Percentiles rank a stretch among this genome's conserved stretches.
Conservation (phyloP, 305 asterid species). For the Fraxinus sp. region DNA sequence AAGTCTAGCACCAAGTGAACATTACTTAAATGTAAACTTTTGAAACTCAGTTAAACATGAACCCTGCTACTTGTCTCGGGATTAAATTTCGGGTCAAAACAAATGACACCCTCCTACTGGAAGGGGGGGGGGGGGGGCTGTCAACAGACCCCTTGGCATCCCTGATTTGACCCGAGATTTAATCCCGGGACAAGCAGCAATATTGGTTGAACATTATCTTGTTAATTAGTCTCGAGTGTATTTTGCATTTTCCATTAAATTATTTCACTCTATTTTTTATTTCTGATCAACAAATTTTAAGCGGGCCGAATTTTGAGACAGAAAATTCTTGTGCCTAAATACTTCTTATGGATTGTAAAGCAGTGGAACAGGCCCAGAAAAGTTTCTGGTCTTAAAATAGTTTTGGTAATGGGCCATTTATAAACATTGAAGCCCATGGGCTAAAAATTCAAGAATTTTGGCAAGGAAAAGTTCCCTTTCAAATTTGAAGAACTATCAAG, state of each 20-base stretch:
- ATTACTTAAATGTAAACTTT: too few species aligned
- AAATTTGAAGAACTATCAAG: neutral
- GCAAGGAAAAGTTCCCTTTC: neutral
- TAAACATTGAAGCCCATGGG: neutral
- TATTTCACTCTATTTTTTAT: neutral
- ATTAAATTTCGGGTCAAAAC: too few species aligned
- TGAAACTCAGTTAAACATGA: neutral
- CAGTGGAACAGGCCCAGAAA: neutral
- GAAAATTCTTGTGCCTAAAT: neutral
- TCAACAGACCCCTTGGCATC: too few species aligned
- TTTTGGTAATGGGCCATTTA: neutral
- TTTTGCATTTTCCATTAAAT: neutral
- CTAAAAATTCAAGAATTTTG: neutral
- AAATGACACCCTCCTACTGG: too few species aligned
- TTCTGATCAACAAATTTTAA: neutral
- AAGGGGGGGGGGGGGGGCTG: too few species aligned
- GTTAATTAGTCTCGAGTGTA: neutral
- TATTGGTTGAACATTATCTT: neutral
- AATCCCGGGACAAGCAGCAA: too few species aligned
- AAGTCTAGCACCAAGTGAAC: neutral
- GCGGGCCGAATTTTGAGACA: neutral
- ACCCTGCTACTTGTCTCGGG: too few species aligned
- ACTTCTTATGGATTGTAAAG: neutral
- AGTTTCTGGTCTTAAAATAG: neutral
- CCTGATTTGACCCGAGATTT: too few species aligned